Evolutionary conservation across 371 early-diverging fungal species (phyloP).

Genomic region (Rhizopus stolonifer): DNA sequence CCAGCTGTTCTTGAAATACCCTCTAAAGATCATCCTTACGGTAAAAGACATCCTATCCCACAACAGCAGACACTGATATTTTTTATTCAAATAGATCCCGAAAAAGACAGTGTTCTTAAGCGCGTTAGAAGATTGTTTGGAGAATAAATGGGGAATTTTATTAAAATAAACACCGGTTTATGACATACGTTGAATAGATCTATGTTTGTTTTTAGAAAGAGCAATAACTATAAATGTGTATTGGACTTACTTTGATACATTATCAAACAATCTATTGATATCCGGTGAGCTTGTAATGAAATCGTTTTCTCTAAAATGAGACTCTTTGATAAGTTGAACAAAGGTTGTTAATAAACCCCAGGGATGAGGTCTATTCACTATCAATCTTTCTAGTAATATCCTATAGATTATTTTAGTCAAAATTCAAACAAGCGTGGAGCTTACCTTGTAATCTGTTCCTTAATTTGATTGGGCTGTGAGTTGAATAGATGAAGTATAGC

Average conservation of each 20-base stretch:
- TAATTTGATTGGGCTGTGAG: constrained; percentile 56
- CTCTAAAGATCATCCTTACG: constrained; percentile 98
- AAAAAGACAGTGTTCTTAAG: constrained; percentile 95
- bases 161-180: not conserved
- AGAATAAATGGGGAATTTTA: constrained; percentile 45
- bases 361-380: constrained; percentile 97
- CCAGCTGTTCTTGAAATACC: constrained; percentile 98
- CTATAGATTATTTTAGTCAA: constrained; percentile 36
- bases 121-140: constrained; percentile 92
- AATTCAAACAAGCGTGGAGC: too few relatives aligned
- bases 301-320: constrained; percentile 78
- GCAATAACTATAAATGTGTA: not conserved
- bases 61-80: too few relatives aligned
- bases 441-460: constrained; percentile 88
- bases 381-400: constrained; percentile 90
- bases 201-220: not conserved
- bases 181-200: constrained; percentile 4
- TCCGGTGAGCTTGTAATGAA: constrained; percentile 68
- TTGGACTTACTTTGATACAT: constrained; percentile 62
- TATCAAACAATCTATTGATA: constrained; percentile 66
- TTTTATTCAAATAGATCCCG: too few relatives aligned
- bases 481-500: constrained; percentile 79
- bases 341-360: constrained; percentile 96
- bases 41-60: too few relatives aligned
- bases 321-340: constrained; percentile 90